A percentile compares a stretch with the other conserved stretches of the same genome.
Conservation (phyloP, 495 filamentous ascomycete species). For the Podospora anserina region DNA sequence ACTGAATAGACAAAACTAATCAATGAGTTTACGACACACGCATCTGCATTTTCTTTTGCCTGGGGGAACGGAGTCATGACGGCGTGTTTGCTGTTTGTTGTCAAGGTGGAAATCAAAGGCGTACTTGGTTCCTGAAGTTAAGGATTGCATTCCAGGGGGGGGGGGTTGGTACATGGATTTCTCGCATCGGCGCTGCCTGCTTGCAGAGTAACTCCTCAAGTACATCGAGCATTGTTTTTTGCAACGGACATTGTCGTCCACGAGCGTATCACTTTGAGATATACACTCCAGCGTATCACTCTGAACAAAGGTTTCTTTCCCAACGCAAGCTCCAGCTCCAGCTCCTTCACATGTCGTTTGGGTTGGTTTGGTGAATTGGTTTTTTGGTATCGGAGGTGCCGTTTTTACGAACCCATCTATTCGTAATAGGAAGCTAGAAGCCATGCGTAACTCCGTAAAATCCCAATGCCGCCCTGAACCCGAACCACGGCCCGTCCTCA, state of each 20-base stretch:
- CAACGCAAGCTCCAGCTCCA: conserved; percentile 12
- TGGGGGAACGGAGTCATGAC: conserved; percentile 44
- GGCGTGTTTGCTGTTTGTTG: conserved; percentile 6
- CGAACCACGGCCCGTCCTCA: conserved; percentile 34
- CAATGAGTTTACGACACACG: background rate
- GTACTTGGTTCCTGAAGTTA: background rate
- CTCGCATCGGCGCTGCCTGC: conserved; percentile 23
- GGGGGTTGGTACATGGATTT: conserved; percentile 36
- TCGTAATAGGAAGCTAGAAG: conserved; percentile 51
- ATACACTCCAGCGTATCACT: conserved; percentile 24
- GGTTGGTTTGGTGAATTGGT: conserved; percentile 19
- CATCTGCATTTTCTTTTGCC: conserved; percentile 17
- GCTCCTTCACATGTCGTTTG: conserved; percentile 15
- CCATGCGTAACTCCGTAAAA: conserved; percentile 52
- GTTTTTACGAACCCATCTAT: conserved; percentile 44
- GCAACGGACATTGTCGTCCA: conserved; percentile 30
- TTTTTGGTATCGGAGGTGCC: conserved; percentile 35
- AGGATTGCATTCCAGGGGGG: conserved; percentile 34
- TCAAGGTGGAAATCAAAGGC: background rate
- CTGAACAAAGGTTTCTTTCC: conserved; percentile 7
- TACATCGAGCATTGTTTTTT: conserved; percentile 33
- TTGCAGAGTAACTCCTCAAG: conserved; percentile 25
- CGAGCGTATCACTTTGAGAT: conserved; percentile 33
- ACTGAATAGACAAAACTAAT: conserved; percentile 32
- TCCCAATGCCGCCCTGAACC: conserved; percentile 48